A percentile compares a stretch with the other conserved stretches of the same genome.
phyloP scores from a whole-genome alignment of 495 filamentous ascomycete genomes.

The Tuber brumale region DNA sequence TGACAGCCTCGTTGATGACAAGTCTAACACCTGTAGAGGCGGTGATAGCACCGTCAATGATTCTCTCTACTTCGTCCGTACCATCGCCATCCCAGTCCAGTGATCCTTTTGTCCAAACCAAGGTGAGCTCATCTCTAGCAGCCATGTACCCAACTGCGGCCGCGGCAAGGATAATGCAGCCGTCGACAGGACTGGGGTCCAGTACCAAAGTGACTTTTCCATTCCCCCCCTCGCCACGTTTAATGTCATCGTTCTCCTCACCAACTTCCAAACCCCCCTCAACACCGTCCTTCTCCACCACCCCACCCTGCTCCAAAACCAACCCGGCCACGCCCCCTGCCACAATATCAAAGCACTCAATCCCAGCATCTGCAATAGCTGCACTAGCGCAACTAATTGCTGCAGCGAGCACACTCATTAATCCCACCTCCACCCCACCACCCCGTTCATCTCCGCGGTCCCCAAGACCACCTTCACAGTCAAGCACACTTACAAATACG shows the following conservation, averaged over 20 bases:
- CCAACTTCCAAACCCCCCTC: slow-evolving; percentile 24
- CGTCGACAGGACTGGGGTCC: slow-evolving; percentile 75
- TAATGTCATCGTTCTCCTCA: slow-evolving; percentile 6
- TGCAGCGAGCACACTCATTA: slow-evolving; percentile 85
- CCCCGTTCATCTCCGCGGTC: slow-evolving; percentile 52
- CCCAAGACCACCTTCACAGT: slow-evolving; percentile 58
- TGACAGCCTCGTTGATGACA: slow-evolving; percentile 40
- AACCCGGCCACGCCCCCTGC: slow-evolving; percentile 83
- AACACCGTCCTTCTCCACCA: slow-evolving; percentile 1
- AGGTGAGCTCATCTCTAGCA: slow-evolving; percentile 80
- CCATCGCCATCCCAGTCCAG: slow-evolving; percentile 43
- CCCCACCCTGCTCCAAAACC: slow-evolving; percentile 43
- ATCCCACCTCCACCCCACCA: slow-evolving; percentile 63
- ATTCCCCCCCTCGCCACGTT: slow-evolving; percentile 32
- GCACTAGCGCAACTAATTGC: slow-evolving; percentile 92
- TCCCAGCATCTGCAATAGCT: slow-evolving; percentile 90
- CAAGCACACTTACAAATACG: slow-evolving; percentile 81
- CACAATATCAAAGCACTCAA: slow-evolving; percentile 90
- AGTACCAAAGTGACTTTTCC: slow-evolving; percentile 54
- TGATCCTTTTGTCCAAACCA: slow-evolving; percentile 86
- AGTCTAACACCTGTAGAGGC: slow-evolving; percentile 31
- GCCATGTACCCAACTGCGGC: slow-evolving; percentile 90
- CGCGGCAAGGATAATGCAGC: slow-evolving; percentile 62
- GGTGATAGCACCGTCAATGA: slow-evolving; percentile 46
- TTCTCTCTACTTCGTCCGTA: slow-evolving; percentile 46